Percentiles rank a stretch among this genome's conserved stretches.
Conservation (phyloP, 2,329 filamentous ascomycete species). For the Endothia cerciana region DNA sequence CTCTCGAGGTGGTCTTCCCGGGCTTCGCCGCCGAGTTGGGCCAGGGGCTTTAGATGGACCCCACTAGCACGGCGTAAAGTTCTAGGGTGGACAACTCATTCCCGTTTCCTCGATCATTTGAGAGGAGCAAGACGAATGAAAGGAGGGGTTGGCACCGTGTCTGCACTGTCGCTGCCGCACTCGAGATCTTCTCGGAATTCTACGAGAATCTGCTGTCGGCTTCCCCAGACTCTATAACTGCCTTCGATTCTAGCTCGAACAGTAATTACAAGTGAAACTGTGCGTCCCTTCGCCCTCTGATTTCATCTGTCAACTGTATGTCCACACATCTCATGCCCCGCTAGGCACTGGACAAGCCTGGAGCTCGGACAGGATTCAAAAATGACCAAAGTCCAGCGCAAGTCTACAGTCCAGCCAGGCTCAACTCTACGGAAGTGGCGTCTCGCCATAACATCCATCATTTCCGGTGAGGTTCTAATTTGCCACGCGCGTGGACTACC, state of each 20-base stretch:
- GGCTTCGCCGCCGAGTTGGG: conserved; percentile 1
- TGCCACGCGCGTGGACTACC: no score
- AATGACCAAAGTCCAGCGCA: no score
- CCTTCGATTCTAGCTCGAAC: neutral
- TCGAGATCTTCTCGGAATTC: no score
- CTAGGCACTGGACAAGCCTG: no score
- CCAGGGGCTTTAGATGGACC: neutral
- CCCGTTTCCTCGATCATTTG: neutral
- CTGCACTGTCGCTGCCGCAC: no score
- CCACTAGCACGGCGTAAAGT: neutral
- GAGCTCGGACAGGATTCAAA: no score
- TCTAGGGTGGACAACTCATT: neutral
- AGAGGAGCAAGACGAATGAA: neutral
- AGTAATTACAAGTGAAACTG: neutral
- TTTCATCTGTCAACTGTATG: neutral
- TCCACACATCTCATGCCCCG: no score
- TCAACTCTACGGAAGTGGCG: no score
- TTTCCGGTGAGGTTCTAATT: no score
- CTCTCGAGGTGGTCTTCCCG: neutral
- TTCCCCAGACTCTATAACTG: neutral
- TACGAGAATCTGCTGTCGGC: neutral
- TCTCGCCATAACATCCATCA: no score
- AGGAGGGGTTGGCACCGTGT: neutral
- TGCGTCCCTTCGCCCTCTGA: neutral
- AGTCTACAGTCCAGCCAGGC: no score